Evolutionary conservation across 805 yeast species (phyloP).

Genomic region (Dipodascus albidus): DNA sequence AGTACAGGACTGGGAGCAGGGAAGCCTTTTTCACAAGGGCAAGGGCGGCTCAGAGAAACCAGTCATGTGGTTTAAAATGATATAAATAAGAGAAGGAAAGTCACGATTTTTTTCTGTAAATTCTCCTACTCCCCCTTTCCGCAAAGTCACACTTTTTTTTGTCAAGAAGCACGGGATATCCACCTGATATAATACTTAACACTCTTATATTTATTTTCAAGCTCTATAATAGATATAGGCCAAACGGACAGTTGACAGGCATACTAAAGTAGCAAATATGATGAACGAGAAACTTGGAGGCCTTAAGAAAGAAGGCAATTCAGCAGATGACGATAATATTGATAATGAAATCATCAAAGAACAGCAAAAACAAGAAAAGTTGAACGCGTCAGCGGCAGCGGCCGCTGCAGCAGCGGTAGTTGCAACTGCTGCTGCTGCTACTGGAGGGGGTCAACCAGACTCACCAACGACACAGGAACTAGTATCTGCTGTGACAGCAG

Average conservation of each 20-base stretch:
- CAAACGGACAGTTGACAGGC: too few relatives aligned
- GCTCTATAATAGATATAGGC: too few relatives aligned
- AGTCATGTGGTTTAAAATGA: not conserved
- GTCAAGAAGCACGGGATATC: not conserved
- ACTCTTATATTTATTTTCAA: not conserved
- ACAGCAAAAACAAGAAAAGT: slow-evolving; percentile 4
- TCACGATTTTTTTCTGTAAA: not conserved
- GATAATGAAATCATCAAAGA: slow-evolving; percentile 7
- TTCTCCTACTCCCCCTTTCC: not conserved
- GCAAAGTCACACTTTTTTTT: not conserved
- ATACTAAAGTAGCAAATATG: too few relatives aligned
- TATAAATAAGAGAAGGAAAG: not conserved
- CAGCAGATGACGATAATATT: slow-evolving; percentile 1
- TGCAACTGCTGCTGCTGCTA: slow-evolving; percentile 3
- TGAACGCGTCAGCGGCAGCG: slow-evolving; percentile 7
- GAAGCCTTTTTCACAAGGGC: not conserved
- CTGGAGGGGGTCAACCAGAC: not conserved
- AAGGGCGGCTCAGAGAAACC: not conserved
- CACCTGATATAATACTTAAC: slow-evolving; percentile 1
- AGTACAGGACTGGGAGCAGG: not conserved
- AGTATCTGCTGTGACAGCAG: not conserved
- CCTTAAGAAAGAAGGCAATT: not conserved
- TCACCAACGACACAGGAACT: slow-evolving; percentile 1
- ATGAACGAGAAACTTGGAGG: slow-evolving; percentile 3
- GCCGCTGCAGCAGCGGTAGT: slow-evolving; percentile 8